Percentiles rank a stretch among this genome's conserved stretches.
Evolutionary conservation across 225 moss, liverwort and hornwort species (phyloP).

Genomic region (Physcomitrium patens): DNA sequence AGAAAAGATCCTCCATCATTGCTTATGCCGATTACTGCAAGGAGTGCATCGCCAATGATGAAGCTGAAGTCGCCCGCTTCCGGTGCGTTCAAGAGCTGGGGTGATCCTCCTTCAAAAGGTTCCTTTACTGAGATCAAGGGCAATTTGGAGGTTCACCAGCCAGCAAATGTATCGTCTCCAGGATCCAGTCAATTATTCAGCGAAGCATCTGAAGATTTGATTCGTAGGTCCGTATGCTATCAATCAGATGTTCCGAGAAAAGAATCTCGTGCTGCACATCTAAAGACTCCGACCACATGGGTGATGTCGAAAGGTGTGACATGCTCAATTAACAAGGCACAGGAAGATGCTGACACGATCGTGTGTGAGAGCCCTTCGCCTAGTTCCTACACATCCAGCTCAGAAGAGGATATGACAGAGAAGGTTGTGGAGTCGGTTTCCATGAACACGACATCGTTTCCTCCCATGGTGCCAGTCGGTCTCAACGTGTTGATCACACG

Average conservation of each 20-base stretch:
- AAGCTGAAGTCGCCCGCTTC: constrained; percentile 22
- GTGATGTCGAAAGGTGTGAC: constrained; percentile 19
- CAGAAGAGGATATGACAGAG: constrained; percentile 11
- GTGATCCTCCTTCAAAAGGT: background rate
- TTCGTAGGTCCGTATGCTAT: background rate
- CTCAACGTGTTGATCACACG: background rate
- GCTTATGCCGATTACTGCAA: background rate
- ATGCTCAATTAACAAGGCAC: constrained; percentile 35
- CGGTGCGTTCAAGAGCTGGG: constrained; percentile 33
- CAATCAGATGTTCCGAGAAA: background rate
- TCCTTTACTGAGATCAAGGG: background rate
- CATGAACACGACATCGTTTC: background rate
- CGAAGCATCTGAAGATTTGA: constrained; percentile 6
- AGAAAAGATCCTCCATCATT: constrained; percentile 21
- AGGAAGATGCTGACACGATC: constrained; percentile 27
- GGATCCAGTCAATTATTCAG: background rate
- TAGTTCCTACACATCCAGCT: background rate
- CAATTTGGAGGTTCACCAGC: background rate
- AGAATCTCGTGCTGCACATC: background rate
- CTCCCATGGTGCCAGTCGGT: background rate
- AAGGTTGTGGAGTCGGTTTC: background rate
- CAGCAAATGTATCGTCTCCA: background rate
- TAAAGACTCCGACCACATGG: constrained; percentile 16
- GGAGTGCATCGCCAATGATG: background rate
- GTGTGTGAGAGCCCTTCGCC: constrained; percentile 13